A percentile compares a stretch with the other conserved stretches of the same genome.
Evolutionary conservation across 75 land plant genomes (phyloP).

Genomic region (Cupressus sempervirens): DNA sequence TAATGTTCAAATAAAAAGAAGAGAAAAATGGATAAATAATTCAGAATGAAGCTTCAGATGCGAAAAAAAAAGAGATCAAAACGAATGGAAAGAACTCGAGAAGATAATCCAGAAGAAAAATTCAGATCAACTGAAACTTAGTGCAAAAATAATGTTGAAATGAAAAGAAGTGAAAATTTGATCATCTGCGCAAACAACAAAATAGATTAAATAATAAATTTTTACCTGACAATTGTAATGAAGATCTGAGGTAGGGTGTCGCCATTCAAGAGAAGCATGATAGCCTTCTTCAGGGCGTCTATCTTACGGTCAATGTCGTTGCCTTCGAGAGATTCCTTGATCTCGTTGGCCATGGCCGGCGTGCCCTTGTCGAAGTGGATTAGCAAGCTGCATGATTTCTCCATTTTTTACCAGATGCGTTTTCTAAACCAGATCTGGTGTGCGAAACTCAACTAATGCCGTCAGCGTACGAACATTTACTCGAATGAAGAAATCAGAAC

Average conservation of each 20-base stretch:
- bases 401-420: constrained; percentile 34
- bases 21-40: too few relatives aligned
- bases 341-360: constrained; percentile 92
- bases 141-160: too few relatives aligned
- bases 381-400: constrained; percentile 75
- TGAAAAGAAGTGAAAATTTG: too few relatives aligned
- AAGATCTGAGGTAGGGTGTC: constrained; percentile 88
- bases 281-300: constrained; percentile 88
- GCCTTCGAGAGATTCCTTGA: constrained; percentile 81
- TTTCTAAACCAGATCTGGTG: constrained; percentile 4
- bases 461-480: background rate
- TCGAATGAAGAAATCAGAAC: background rate
- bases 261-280: constrained; percentile 81
- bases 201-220: too few relatives aligned
- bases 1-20: too few relatives aligned
- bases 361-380: constrained; percentile 86
- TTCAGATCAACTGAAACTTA: too few relatives aligned
- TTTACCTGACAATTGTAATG: constrained; percentile 60
- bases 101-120: too few relatives aligned
- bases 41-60: too few relatives aligned
- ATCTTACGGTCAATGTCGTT: constrained; percentile 59
- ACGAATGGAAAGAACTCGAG: too few relatives aligned
- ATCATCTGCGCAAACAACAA: too few relatives aligned
- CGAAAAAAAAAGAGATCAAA: too few relatives aligned
- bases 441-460: background rate